Conservation (phyloP, 352 stramenopile genomes). For the Thalassiosira ordinaria region DNA sequence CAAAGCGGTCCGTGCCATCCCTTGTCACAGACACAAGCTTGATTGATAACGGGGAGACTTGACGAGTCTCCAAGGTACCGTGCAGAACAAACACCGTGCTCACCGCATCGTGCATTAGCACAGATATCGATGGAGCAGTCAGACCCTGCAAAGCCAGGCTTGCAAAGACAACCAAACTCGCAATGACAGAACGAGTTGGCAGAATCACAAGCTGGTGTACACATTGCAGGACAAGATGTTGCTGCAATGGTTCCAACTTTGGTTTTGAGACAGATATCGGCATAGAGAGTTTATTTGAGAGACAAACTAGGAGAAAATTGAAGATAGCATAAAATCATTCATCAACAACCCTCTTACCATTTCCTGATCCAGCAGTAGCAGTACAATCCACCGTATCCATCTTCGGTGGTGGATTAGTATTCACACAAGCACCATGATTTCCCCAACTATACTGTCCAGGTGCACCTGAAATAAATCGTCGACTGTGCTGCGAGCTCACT, state of each 20-base stretch:
- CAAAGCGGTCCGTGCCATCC: conserved; percentile 48
- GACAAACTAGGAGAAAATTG: too few relatives aligned
- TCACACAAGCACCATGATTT: conserved; percentile 66
- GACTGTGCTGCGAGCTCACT: conserved; percentile 71
- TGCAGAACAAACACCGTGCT: conserved; percentile 61
- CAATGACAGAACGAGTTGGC: conserved; percentile 67
- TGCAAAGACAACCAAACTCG: conserved; percentile 61
- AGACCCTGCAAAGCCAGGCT: conserved; percentile 58
- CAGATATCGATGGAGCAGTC: conserved; percentile 63
- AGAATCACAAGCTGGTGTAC: conserved; percentile 26
- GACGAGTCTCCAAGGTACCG: conserved; percentile 56
- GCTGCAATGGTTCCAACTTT: conserved; percentile 42
- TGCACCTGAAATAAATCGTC: conserved; percentile 68
- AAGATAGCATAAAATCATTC: too few relatives aligned
- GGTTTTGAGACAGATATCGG: too few relatives aligned
- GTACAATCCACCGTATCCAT: too few relatives aligned
- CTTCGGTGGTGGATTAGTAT: conserved; percentile 29
- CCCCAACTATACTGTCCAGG: conserved; percentile 59
- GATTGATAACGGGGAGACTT: conserved; percentile 36
- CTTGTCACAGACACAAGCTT: conserved; percentile 65
- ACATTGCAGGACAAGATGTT: conserved; percentile 57
- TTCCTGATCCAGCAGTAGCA: too few relatives aligned
- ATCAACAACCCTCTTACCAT: too few relatives aligned
- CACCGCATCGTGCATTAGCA: conserved; percentile 55
- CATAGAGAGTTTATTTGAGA: too few relatives aligned